These are phyloP conservation scores for Chenopodium suecicum DNA, from an alignment of 148 eudicot genomes.

Conservation along the genomic window DNA sequence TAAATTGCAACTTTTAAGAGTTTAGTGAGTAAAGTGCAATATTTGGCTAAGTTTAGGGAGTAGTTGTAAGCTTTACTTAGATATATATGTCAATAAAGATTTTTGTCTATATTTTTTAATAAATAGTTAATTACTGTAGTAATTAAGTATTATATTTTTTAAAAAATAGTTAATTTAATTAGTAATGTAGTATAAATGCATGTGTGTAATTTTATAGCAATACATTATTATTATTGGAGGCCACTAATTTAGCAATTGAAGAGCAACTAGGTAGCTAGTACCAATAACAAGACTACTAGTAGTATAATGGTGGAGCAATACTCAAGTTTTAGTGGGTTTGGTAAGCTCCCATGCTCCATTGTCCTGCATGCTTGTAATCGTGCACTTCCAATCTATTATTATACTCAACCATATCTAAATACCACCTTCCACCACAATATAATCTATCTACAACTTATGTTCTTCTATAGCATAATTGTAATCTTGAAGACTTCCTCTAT, in stretches of 20 bases:
- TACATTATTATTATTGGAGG: not conserved
- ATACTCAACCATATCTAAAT: not conserved
- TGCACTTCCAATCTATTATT: not conserved
- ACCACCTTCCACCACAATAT: not conserved
- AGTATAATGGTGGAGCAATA: conserved; percentile 12
- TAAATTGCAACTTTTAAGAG: too few relatives aligned
- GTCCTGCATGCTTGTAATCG: not conserved
- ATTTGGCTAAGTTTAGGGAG: too few relatives aligned
- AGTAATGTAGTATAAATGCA: too few relatives aligned
- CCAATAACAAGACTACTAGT: not conserved
- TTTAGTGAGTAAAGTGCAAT: too few relatives aligned
- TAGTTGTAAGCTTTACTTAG: too few relatives aligned
- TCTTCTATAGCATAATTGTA: not conserved
- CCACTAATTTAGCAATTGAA: not conserved
- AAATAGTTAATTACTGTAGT: too few relatives aligned
- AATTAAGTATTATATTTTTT: too few relatives aligned
- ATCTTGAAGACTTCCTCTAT: not conserved
- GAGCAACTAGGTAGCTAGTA: not conserved
- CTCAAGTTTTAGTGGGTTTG: conserved; percentile 9
- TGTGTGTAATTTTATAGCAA: too few relatives aligned
- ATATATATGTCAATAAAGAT: too few relatives aligned
- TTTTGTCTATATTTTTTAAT: too few relatives aligned
- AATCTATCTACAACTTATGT: too few relatives aligned
- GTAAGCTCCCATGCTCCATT: conserved; percentile 1
- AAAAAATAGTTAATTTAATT: too few relatives aligned